Base-by-base conservation (phyloP, 805 yeast genomes). In the Wickerhamiella domercqiae region DNA sequence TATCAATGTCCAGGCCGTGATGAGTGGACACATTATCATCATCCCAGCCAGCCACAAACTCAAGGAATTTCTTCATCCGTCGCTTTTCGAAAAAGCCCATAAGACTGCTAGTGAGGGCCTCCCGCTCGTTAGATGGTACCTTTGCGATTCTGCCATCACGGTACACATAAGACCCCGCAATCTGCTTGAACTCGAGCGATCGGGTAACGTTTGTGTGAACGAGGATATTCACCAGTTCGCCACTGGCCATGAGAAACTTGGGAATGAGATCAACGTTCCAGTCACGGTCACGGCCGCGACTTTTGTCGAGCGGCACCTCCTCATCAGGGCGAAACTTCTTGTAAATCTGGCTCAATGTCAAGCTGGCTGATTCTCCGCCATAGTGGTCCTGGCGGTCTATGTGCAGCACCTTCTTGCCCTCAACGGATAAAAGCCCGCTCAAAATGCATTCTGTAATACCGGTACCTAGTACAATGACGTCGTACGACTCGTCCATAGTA, bases 181-280 rank as follows among this genome's bases (percentile, higher is more conserved):
- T 80, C 62, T 84, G 96, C 61, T 87, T 87, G 65, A 90, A 90
- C 57, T 90, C 97, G 53, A 90, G 76, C 60, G 87, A 87, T 47
- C 94, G 68, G 20, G 97, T 87, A 40, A 90, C 98, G 51, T 87
- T 87, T 18, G 98, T 90, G 58, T 87, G 95, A 25, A 82, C 84
- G 48, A 90, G 70, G 49, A 90, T 90, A 57, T 87, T 87, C 46
- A 96, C 90, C 59, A 90, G 71, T 57, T 87, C 98, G 30, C 98
- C 98, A 55, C 84, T 82, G 39, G 96, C 86, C 98, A 90, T 90
- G 49, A 90, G 66, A 50, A 90, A 86, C 62, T 90, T 90, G 32
- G 98, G 98, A 53, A 90, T 83, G 61, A 90, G 68, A 57, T 90
- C 98, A 37, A 90, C 90, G 61, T 93, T 84, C 96, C 97, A 90